Evolutionary conservation across 345 rosid species (phyloP).

Genomic region (Laguncularia racemosa): DNA sequence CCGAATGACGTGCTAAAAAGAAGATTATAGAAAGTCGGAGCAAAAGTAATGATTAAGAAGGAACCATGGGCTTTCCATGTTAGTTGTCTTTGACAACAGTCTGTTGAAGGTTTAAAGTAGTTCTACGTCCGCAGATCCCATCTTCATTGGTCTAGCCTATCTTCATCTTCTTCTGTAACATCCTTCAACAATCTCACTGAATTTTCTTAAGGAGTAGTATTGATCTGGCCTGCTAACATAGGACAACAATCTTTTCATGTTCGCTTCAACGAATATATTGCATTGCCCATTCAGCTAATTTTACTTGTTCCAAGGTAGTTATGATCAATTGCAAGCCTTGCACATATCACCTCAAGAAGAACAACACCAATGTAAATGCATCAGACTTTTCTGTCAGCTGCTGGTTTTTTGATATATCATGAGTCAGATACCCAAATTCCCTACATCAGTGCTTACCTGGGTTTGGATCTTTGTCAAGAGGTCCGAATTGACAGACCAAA

Average conservation of each 20-base stretch:
- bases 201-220: constrained; percentile 37
- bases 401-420: constrained; percentile 35
- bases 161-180: constrained; percentile 43
- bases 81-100: constrained; percentile 15
- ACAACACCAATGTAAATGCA: constrained; percentile 55
- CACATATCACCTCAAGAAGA: constrained; percentile 47
- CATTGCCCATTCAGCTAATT: constrained; percentile 47
- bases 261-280: constrained; percentile 22
- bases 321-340: constrained; percentile 34
- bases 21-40: constrained; percentile 12
- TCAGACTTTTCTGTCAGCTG: constrained; percentile 52
- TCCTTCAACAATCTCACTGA: constrained; percentile 37
- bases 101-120: constrained; percentile 35
- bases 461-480: constrained; percentile 15
- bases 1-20: constrained; percentile 14
- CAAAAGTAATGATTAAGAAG: constrained; percentile 14
- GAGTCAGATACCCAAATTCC: constrained; percentile 61
- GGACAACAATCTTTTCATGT: constrained; percentile 34
- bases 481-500: constrained; percentile 45
- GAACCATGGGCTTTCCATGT: constrained; percentile 18
- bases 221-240: constrained; percentile 22
- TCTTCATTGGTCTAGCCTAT: constrained; percentile 54
- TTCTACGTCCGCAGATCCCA: constrained; percentile 53
- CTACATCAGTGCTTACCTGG: constrained; percentile 32
- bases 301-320: constrained; percentile 31